Evolutionary conservation across 2,329 filamentous ascomycete species (phyloP), one percentile per base, ranked within the genome.

Genomic region (Ustulina deusta): DNA sequence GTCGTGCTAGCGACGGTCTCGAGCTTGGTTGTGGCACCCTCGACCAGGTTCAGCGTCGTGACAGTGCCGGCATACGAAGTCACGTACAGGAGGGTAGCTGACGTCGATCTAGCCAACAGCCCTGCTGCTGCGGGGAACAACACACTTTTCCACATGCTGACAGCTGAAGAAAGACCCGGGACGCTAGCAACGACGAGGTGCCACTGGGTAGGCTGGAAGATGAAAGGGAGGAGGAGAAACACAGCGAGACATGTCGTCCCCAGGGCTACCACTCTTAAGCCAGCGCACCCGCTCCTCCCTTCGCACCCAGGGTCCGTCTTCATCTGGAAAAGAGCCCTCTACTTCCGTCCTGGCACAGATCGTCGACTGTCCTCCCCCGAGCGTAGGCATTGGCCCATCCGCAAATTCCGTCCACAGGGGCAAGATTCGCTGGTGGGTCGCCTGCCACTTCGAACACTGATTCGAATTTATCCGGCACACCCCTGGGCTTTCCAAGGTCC

Each of bases 61-160:
- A 87, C 74, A 52, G 78, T 79, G 64, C 84, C 84, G 65, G 79
- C 78, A 76, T 86, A 86, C 6, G 84, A 85, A 0, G 84, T 78
- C 55, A 82, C 83, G 74, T 84, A 85, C 64, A 86, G 79, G 57
- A 83, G 76, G 65, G 76, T 76, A 62, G 79, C 78, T 42, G 78
- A 77, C 55, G 80, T 75, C 60, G 77, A 77, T 52, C 74, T 71
- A 68, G 74, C 74, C 59, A 68, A 25, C 62, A 72, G 61, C 64
- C 75, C 69, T 67, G 74, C 72, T 70, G 71, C 71, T 69, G 74
- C 73, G 69, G 75, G 71, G 72, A 69, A 66, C 46, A 61, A 20
- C 4, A 73, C 51, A 63, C 63, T 70, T 72, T 73, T 75, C 75
- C 74, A 75, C 74, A 76, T 76, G 22, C 42, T 59, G 61, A 29